Evolutionary conservation across 2,329 filamentous ascomycete species (phyloP).

Genomic region (Colletotrichum tropicicola): DNA sequence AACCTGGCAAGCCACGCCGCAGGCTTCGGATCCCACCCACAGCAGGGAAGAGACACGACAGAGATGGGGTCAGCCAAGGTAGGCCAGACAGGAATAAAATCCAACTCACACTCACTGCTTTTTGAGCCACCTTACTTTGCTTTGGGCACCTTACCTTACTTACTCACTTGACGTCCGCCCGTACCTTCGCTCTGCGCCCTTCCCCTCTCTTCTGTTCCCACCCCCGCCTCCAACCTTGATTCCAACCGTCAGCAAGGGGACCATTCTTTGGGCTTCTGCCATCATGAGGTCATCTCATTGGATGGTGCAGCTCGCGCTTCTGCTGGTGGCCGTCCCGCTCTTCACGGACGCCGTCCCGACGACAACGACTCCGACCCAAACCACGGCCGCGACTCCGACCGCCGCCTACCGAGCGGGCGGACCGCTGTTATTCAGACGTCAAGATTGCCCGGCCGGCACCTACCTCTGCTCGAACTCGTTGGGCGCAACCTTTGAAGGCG

Average conservation of each 20-base stretch:
- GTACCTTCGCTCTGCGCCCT: too few species aligned
- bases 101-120: not conserved
- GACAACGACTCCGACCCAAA: not conserved
- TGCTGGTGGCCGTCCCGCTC: not conserved
- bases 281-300: conserved; percentile 13
- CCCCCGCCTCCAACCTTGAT: not conserved
- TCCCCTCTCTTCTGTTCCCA: too few species aligned
- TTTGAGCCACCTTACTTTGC: too few species aligned
- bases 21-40: not conserved
- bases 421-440: conserved; percentile 24
- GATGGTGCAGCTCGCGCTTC: not conserved
- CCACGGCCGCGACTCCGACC: not conserved
- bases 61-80: not conserved
- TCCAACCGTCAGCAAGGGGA: not conserved
- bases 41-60: too few species aligned
- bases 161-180: too few species aligned
- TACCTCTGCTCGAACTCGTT: conserved; percentile 58
- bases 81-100: not conserved
- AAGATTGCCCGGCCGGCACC: conserved; percentile 56
- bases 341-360: not conserved
- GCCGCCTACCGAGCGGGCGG: conserved; percentile 5
- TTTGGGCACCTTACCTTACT: too few species aligned
- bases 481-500: conserved; percentile 54
- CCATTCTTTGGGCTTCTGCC: not conserved
- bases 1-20: too few species aligned